Percentiles rank a stretch among this genome's conserved stretches.
phyloP scores from a whole-genome alignment of 2,329 filamentous ascomycete genomes.

The Rhynchosporium agropyri region DNA sequence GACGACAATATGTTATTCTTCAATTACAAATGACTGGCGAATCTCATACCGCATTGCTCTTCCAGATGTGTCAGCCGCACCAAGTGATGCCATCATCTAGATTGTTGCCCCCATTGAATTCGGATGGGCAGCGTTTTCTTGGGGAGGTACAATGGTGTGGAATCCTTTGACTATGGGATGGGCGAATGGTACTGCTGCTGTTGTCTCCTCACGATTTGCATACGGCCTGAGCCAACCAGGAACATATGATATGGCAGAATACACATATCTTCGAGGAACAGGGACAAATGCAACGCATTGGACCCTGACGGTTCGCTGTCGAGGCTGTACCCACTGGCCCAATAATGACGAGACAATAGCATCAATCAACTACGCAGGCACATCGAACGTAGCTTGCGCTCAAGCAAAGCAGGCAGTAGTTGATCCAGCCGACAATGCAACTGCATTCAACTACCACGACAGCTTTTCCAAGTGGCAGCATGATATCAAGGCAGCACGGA shows the following conservation, averaged over 20 bases:
- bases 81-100: constrained; percentile 28
- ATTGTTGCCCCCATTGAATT: constrained; percentile 24
- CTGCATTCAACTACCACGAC: constrained; percentile 21
- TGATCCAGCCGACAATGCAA: constrained; percentile 20
- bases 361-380: constrained; percentile 13
- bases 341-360: constrained; percentile 13
- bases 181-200: constrained; percentile 24
- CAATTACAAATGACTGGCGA: constrained; percentile 19
- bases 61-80: constrained; percentile 21
- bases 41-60: constrained; percentile 29
- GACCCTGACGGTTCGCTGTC: constrained; percentile 22
- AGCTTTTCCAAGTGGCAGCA: constrained; percentile 22
- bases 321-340: constrained; percentile 21
- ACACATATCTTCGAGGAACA: constrained; percentile 24
- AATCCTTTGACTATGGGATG: constrained; percentile 29
- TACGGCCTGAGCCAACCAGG: constrained; percentile 22
- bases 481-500: constrained; percentile 18
- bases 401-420: constrained; percentile 8
- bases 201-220: constrained; percentile 25
- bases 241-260: constrained; percentile 22
- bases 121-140: constrained; percentile 29
- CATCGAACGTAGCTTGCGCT: constrained; percentile 19
- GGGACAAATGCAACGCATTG: constrained; percentile 22
- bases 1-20: constrained; percentile 28
- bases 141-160: constrained; percentile 30